A percentile compares a stretch with the other conserved stretches of the same genome.
Evolutionary conservation across 441 rosid species (phyloP).

Genomic region (Gossypium davidsonii): DNA sequence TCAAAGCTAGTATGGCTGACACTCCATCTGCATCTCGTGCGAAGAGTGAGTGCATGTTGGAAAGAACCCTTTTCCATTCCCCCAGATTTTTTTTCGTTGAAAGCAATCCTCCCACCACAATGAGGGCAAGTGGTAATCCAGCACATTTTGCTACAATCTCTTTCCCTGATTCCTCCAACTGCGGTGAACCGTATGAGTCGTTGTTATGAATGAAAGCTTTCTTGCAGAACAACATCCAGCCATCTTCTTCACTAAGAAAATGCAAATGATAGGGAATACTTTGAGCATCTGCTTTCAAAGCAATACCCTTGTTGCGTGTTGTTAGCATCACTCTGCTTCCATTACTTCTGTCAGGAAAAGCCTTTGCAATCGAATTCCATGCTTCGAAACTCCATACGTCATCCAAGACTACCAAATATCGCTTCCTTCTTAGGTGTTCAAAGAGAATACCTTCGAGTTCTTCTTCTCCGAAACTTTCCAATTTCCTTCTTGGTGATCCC

Average conservation of each 20-base stretch:
- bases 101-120: constrained; percentile 21
- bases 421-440: constrained; percentile 9
- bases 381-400: constrained; percentile 15
- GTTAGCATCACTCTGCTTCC: constrained; percentile 23
- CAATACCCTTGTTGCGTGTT: constrained; percentile 15
- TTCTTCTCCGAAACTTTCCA: constrained; percentile 1
- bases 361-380: constrained; percentile 12
- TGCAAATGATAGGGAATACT: constrained; percentile 8
- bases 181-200: constrained; percentile 10
- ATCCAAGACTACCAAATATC: constrained; percentile 17
- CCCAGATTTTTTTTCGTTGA: constrained; percentile 4
- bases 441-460: constrained; percentile 12
- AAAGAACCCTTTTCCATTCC: constrained; percentile 18
- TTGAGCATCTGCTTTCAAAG: constrained; percentile 10
- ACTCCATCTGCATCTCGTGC: constrained; percentile 12
- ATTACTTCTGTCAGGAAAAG: constrained; percentile 15
- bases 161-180: constrained; percentile 10
- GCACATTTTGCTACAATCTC: constrained; percentile 13
- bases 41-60: constrained; percentile 12
- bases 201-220: constrained; percentile 10
- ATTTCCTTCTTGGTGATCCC: background rate
- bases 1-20: constrained; percentile 15
- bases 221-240: constrained; percentile 18
- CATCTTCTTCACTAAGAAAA: constrained; percentile 9
- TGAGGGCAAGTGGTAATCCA: constrained; percentile 21